These are phyloP conservation scores for Termitomyces sp. DNA, from an alignment of 768 basidiomycete species.

Conservation along the genomic window DNA sequence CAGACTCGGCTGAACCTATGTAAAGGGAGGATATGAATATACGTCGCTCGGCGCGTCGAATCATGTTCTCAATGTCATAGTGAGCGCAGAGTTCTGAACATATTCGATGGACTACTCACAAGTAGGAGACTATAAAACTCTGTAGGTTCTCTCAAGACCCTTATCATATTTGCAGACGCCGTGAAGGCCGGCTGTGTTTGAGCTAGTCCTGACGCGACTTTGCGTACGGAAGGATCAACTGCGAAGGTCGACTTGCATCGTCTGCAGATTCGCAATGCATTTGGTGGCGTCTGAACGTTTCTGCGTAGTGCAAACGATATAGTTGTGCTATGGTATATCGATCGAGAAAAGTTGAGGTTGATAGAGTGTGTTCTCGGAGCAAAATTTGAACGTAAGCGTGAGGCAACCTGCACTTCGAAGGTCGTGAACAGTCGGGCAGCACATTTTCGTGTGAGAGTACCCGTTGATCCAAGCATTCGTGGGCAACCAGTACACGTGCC, in stretches of 20 bases:
- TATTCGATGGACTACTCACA: constrained; percentile 26
- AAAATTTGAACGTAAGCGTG: background rate
- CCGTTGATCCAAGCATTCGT: constrained; percentile 3
- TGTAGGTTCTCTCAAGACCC: constrained; percentile 48
- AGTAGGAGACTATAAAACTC: constrained; percentile 52
- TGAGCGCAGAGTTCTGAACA: background rate
- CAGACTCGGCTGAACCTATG: constrained; percentile 71
- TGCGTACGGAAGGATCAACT: constrained; percentile 29
- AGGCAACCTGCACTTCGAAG: background rate
- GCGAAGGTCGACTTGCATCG: constrained; percentile 20
- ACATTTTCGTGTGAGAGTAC: constrained; percentile 3
- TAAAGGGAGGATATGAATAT: constrained; percentile 91
- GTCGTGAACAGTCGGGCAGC: constrained; percentile 3
- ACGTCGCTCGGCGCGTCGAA: constrained; percentile 67
- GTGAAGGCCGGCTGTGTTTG: constrained; percentile 43
- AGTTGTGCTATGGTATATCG: background rate
- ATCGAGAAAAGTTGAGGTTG: background rate
- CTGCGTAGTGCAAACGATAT: background rate
- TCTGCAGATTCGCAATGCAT: background rate
- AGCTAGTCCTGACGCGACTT: constrained; percentile 29
- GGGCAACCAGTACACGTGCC: background rate
- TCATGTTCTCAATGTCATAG: constrained; percentile 45
- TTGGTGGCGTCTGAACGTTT: background rate
- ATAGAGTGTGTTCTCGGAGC: background rate
- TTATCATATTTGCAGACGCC: constrained; percentile 39